phyloP scores from a whole-genome alignment of 1,284 basidiomycete genomes.

The Austroboletus niveus region DNA sequence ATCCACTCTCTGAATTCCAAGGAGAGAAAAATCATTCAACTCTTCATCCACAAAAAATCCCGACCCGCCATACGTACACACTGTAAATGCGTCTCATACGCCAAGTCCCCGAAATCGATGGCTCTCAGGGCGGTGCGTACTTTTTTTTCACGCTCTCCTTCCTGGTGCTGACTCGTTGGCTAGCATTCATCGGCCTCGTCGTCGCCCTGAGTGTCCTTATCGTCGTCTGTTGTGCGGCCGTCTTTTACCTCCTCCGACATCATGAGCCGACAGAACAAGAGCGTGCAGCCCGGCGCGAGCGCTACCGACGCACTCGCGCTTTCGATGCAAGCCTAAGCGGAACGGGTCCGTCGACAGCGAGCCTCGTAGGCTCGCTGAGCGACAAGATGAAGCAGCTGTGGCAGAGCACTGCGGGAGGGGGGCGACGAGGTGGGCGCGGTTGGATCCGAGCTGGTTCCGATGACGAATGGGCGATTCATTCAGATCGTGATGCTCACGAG shows the following conservation, averaged over 20 bases:
- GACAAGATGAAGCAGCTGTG: constrained; percentile 22
- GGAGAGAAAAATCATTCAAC: background rate
- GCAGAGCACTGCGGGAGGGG: constrained; percentile 6
- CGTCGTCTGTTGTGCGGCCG: constrained; percentile 40
- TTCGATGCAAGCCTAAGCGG: background rate
- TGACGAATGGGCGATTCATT: constrained; percentile 38
- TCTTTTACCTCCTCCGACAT: constrained; percentile 44
- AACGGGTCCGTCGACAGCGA: constrained; percentile 3
- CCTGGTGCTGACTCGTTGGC: background rate
- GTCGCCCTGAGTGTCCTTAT: constrained; percentile 45
- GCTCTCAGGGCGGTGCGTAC: constrained; percentile 43
- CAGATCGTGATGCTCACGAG: constrained; percentile 14
- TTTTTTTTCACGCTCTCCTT: background rate
- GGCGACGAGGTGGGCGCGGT: constrained; percentile 33
- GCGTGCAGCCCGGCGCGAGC: constrained; percentile 22
- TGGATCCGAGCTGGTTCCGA: constrained; percentile 43
- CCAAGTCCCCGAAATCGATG: constrained; percentile 42
- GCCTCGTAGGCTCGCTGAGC: constrained; percentile 11
- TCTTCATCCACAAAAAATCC: too few species aligned
- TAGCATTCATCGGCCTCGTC: constrained; percentile 49
- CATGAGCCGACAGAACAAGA: constrained; percentile 34
- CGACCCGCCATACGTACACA: background rate
- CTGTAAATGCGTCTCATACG: constrained; percentile 18
- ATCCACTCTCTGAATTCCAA: background rate
- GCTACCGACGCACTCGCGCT: constrained; percentile 16